Conservation (phyloP, 1,284 basidiomycete species). For the Apiotrichum laibachii region DNA sequence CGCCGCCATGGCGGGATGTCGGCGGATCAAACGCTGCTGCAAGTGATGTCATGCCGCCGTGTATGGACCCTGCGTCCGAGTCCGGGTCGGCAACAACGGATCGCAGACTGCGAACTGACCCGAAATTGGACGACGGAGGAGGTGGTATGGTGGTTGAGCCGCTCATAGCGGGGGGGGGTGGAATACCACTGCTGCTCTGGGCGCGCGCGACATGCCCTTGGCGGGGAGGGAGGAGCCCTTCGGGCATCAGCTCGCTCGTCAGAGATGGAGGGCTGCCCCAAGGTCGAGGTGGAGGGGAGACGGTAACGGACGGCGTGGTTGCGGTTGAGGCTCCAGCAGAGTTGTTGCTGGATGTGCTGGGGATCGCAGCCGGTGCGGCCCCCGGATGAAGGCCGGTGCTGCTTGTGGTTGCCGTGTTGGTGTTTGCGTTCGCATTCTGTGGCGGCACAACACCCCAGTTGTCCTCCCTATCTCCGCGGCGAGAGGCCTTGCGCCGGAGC, state of each 20-base stretch:
- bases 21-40: neutral
- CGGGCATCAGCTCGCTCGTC: neutral
- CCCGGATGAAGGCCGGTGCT: neutral
- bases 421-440: neutral
- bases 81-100: neutral
- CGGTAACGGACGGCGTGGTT: neutral
- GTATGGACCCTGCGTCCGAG: neutral
- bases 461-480: slow-evolving; percentile 2
- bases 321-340: neutral
- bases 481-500: neutral
- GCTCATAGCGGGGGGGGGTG: neutral
- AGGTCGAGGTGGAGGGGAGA: neutral
- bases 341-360: neutral
- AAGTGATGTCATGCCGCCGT: neutral
- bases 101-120: neutral
- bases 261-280: neutral
- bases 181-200: neutral
- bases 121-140: neutral
- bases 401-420: too few relatives aligned
- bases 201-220: neutral
- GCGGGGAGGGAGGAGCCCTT: neutral
- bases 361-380: neutral
- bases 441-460: neutral
- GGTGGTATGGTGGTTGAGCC: too few relatives aligned
- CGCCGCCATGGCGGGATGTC: neutral